Evolutionary conservation across 768 basidiomycete species (phyloP), one percentile per base, ranked within the genome.

Genomic region (Lactarius akahatsu): DNA sequence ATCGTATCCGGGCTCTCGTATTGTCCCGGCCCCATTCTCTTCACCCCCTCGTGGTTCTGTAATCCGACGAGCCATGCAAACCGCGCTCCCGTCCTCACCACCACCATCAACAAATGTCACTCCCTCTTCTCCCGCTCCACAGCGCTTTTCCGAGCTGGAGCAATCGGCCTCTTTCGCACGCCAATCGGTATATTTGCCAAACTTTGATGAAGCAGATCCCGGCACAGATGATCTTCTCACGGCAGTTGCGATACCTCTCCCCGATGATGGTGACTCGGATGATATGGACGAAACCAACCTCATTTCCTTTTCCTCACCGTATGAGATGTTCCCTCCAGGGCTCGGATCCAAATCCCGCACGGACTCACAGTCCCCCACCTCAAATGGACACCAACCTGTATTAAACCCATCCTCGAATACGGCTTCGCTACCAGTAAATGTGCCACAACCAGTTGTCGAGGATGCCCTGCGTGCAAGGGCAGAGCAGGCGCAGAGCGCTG

Each of bases 401-500:
- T 78, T 82, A 26, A 87, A 87, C 4, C 88, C 87, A 73, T 80
- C 87, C 2, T 75, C 88, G 45, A 89, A 88, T 3, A 83, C 84
- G 0, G 84, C 69, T 50, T 73, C 76, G 23, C 75, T 75, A 69
- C 77, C 60, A 68, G 74, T 63, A 78, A 83, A 69, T 79, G 80
- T 69, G 74, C 82, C 70, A 59, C 79, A 78, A 56, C 80, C 86
- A 15, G 83, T 84, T 23, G 79, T 95, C 4, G 94, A 96, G 72
- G 95, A 96, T 73, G 93, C 89, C 36, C 76, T 96, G 71, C 84
- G 88, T 54, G 92, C 92, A 2, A 85, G 92, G 61, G 95, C 96
- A 1, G 91, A 92, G 71, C 96, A 97, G 74, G 96, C 96, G 0
- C 92, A 95, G 74, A 94, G 92, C 73, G 92, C 94, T 9, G 96